phyloP scores from a whole-genome alignment of 2,329 filamentous ascomycete genomes.

The Sphaerulina musiva region DNA sequence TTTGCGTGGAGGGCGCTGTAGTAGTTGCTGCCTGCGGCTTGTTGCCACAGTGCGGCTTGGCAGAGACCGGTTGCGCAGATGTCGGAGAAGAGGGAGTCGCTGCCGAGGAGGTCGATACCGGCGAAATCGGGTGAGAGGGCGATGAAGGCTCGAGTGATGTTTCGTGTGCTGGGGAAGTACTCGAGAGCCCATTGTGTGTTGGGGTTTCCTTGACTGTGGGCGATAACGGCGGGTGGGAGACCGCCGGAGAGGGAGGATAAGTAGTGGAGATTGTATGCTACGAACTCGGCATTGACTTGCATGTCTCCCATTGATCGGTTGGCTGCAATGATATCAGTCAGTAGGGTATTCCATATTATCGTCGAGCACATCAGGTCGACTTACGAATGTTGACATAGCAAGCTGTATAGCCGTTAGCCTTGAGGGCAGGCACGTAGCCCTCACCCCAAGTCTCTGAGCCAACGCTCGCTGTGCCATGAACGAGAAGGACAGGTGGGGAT shows the following conservation, averaged over 20 bases:
- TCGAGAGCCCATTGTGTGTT: constrained; percentile 31
- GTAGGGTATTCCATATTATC: background rate
- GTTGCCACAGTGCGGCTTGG: constrained; percentile 29
- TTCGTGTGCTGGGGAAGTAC: constrained; percentile 29
- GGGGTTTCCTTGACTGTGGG: constrained; percentile 30
- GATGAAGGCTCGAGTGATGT: constrained; percentile 25
- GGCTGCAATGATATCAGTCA: constrained; percentile 9
- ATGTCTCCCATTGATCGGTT: constrained; percentile 30
- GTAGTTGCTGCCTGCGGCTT: constrained; percentile 27
- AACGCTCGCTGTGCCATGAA: constrained; percentile 29
- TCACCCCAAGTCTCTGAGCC: constrained; percentile 28
- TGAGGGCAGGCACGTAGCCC: constrained; percentile 28
- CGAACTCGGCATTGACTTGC: constrained; percentile 30
- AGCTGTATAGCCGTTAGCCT: constrained; percentile 27
- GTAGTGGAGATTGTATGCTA: constrained; percentile 30
- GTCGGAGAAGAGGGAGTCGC: constrained; percentile 16
- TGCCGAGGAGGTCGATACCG: constrained; percentile 25
- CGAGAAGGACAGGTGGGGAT: constrained; percentile 28
- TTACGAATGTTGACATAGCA: constrained; percentile 30
- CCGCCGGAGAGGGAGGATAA: constrained; percentile 26
- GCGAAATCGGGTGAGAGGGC: constrained; percentile 28
- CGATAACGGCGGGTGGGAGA: constrained; percentile 25
- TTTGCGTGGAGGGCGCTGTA: constrained; percentile 25
- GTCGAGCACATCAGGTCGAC: background rate
- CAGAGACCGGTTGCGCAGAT: constrained; percentile 27